phyloP scores from a whole-genome alignment of 441 rosid species.

The Populus tomentosa region DNA sequence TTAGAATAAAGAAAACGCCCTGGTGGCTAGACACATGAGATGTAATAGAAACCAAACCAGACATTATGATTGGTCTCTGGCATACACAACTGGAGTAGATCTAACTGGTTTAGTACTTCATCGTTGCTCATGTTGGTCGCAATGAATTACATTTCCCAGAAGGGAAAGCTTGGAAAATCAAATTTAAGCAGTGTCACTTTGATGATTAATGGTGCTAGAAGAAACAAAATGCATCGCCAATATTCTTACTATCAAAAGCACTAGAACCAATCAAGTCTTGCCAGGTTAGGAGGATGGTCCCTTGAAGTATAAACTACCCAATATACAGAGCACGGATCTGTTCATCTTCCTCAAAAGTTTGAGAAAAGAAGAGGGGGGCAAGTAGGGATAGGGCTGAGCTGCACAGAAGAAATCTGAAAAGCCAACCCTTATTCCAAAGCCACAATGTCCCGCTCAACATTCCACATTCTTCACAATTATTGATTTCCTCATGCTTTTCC shows the following conservation, averaged over 20 bases:
- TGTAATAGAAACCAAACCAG: background rate
- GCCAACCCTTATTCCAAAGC: background rate
- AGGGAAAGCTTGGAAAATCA: background rate
- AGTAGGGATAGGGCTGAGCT: conserved; percentile 16
- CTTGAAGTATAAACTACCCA: conserved; percentile 29
- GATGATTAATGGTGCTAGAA: background rate
- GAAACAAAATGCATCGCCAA: background rate
- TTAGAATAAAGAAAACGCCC: background rate
- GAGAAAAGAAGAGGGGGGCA: background rate
- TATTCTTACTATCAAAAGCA: background rate
- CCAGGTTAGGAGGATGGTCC: background rate
- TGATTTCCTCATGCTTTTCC: conserved; percentile 10
- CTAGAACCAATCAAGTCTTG: background rate
- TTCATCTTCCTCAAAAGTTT: background rate
- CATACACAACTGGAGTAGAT: background rate
- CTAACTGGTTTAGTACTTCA: background rate
- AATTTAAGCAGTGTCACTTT: background rate
- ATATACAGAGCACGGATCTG: too few relatives aligned
- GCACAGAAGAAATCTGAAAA: conserved; percentile 17
- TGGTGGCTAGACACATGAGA: background rate
- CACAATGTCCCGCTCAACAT: background rate
- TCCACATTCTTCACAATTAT: conserved; percentile 14
- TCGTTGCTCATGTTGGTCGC: background rate
- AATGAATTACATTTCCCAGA: background rate
- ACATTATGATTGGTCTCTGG: background rate